Conservation (phyloP, 2,329 filamentous ascomycete genomes). For the Neoarthrinium moseri region DNA sequence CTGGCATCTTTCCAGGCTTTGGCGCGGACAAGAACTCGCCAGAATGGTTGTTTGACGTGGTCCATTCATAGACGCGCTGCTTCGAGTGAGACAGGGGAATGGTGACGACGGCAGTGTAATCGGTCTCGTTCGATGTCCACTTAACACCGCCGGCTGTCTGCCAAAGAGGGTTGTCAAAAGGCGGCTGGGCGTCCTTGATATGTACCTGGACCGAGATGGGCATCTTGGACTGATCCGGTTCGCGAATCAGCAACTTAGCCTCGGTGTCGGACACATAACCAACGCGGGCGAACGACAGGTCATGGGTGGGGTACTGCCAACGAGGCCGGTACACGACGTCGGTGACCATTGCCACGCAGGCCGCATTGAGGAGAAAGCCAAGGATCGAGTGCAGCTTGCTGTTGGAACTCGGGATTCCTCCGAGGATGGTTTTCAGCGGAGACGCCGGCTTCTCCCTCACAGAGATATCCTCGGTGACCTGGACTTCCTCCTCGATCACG, state of each 20-base stretch:
- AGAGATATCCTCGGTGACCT: conserved; percentile 62
- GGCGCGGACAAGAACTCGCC: conserved; percentile 82
- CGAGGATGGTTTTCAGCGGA: conserved; percentile 65
- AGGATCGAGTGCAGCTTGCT: conserved; percentile 64
- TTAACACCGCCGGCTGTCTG: conserved; percentile 63
- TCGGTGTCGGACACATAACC: conserved; percentile 82
- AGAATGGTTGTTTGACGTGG: conserved; percentile 80
- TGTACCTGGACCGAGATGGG: conserved; percentile 72
- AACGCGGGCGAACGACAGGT: conserved; percentile 81
- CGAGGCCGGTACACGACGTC: conserved; percentile 78
- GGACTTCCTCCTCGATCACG: conserved; percentile 49
- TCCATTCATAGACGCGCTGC: conserved; percentile 78
- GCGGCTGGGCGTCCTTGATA: conserved; percentile 47
- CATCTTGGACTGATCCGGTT: conserved; percentile 73
- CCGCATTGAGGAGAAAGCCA: conserved; percentile 71
- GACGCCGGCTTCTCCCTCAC: conserved; percentile 56
- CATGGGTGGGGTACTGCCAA: conserved; percentile 65
- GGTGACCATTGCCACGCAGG: conserved; percentile 65
- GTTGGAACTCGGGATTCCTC: conserved; percentile 73
- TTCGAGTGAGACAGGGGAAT: conserved; percentile 64
- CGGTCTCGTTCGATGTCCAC: conserved; percentile 71
- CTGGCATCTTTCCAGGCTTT: conserved; percentile 60
- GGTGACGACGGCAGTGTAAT: conserved; percentile 74
- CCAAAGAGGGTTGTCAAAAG: conserved; percentile 62
- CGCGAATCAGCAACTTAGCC: conserved; percentile 80